Percentiles rank a stretch among this genome's conserved stretches.
phyloP scores from a whole-genome alignment of 2,329 filamentous ascomycete genomes.

The Talaromyces funiculosus region DNA sequence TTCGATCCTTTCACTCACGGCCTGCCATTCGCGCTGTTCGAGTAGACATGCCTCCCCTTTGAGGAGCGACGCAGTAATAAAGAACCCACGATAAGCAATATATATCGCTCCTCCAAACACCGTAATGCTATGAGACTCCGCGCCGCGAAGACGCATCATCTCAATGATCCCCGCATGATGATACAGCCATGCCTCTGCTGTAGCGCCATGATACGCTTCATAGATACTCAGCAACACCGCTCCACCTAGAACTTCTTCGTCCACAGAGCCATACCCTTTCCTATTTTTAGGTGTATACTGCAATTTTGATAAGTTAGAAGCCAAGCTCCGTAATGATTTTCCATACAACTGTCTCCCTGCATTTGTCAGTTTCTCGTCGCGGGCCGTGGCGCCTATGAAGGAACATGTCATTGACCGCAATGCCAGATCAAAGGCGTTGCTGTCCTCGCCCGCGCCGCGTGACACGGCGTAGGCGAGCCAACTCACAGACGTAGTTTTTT shows the following conservation, averaged over 20 bases:
- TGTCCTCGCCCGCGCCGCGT: not conserved
- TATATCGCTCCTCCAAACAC: constrained; percentile 28
- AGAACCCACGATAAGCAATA: not conserved
- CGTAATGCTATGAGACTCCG: constrained; percentile 20
- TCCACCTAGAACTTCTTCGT: constrained; percentile 21
- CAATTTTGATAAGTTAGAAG: not conserved
- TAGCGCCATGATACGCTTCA: constrained; percentile 32
- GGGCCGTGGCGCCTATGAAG: not conserved
- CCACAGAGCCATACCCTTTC: not conserved
- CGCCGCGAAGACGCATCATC: constrained; percentile 31
- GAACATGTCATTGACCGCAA: not conserved
- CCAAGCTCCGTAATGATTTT: not conserved
- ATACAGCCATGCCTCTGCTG: constrained; percentile 30
- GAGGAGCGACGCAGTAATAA: not conserved
- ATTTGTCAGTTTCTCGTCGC: not conserved
- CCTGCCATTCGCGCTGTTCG: constrained; percentile 12
- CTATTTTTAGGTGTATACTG: not conserved
- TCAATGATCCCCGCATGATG: constrained; percentile 31
- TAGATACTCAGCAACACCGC: constrained; percentile 32
- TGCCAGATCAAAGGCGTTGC: not conserved
- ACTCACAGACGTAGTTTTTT: not conserved
- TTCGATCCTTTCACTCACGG: constrained; percentile 25
- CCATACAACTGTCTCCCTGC: not conserved
- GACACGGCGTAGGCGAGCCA: not conserved
- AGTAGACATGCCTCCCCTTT: not conserved